Evolutionary conservation across 2,329 filamentous ascomycete species (phyloP), one percentile per base, ranked within the genome.

Genomic region (Fusarium globosum): DNA sequence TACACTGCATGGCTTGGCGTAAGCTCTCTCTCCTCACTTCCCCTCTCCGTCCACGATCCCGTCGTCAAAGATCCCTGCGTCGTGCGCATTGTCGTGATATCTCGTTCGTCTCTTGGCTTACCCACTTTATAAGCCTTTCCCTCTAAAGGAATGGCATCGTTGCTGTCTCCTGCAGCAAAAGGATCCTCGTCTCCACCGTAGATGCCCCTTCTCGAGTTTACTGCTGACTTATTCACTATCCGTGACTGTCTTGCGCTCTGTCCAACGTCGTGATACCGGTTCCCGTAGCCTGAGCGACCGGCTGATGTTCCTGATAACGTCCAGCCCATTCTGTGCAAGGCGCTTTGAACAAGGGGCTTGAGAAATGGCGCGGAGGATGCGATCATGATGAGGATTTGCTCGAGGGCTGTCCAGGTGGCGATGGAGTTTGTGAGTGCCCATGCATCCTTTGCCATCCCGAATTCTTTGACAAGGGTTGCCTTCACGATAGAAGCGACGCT

Each of bases 341-440:
- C 48, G 7, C 30, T n/a, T 14, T 68, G 65, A 0, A 68, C 64
- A 5, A 68, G 56, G 1, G 64, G 65, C 4, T 68, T 68, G 2
- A 70, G 43, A 1, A 70, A 70, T 1, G 68, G 66, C 0, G 68
- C 66, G 3, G 66, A 70, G 16, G 68, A 70, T 14, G 60, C 60
- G 20, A 70, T 70, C 66, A 70, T 70, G 43, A 70, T 65, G 18
- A 70, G 68, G 18, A 70, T 65, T 36, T 70, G 60, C 23, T 70
- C 68, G 10, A 70, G 60, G 7, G 66, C 66, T 6, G 68, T 67
- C 67, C 51, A 67, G 5, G 68, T 71, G 4, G 67, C 41, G 13
- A 71, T 71, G 20, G 68, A 49, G 26, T 67, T 71, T n/a, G 51
- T 67, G 5, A 71, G 30, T 1, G 68, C 67, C 68, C 67, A 70